A percentile compares a stretch with the other conserved stretches of the same genome.
Evolutionary conservation across 345 rosid species (phyloP).

Genomic region (Salix viminalis): DNA sequence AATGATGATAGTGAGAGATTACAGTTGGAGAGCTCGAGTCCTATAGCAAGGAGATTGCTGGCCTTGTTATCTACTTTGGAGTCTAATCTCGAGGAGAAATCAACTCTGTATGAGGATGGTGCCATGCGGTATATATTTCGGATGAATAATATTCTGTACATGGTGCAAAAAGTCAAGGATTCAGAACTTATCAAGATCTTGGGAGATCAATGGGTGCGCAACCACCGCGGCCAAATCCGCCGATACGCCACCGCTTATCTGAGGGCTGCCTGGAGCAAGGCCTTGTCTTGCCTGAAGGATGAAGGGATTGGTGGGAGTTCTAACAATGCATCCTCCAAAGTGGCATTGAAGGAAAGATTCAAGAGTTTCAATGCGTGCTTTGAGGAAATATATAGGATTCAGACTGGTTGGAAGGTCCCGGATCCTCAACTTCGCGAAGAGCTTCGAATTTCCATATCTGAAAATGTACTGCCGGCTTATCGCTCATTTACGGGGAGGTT

Average conservation of each 20-base stretch:
- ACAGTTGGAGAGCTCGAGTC: conserved; percentile 40
- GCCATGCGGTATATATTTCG: conserved; percentile 68
- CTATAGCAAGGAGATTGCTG: conserved; percentile 55
- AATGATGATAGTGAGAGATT: conserved; percentile 22
- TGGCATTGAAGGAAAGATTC: conserved; percentile 80
- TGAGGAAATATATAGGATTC: conserved; percentile 80
- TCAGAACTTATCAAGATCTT: conserved; percentile 75
- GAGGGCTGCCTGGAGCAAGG: conserved; percentile 84
- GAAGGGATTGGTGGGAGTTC: conserved; percentile 70
- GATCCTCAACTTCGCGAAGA: conserved; percentile 96
- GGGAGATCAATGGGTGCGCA: conserved; percentile 95
- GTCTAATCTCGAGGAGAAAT: conserved; percentile 82
- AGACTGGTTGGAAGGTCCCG: conserved; percentile 93
- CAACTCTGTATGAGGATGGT: conserved; percentile 72
- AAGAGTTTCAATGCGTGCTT: conserved; percentile 82
- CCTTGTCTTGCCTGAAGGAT: conserved; percentile 72
- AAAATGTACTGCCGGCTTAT: conserved; percentile 82
- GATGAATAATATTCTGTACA: conserved; percentile 84
- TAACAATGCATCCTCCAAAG: conserved; percentile 64
- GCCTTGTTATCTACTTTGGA: conserved; percentile 57
- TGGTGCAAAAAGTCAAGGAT: conserved; percentile 87
- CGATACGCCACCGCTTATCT: conserved; percentile 87
- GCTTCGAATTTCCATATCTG: conserved; percentile 83
- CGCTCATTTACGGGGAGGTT: conserved; percentile 87
- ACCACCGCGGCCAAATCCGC: conserved; percentile 71